Evolutionary conservation across 257 asterid species (phyloP), one percentile per base, ranked within the genome.

Genomic region (Agastache rugosa): DNA sequence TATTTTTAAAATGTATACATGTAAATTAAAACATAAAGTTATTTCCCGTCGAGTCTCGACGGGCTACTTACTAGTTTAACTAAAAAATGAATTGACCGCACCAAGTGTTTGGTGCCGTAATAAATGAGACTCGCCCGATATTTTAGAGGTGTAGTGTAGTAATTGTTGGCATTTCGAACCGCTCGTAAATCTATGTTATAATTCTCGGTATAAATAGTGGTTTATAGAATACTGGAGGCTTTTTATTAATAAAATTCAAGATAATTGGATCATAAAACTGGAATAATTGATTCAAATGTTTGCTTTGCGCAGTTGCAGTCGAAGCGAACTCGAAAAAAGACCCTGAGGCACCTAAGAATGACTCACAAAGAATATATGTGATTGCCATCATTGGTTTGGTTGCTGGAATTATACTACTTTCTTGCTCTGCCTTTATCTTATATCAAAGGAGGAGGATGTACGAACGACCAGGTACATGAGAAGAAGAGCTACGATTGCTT

Each of bases 391-490:
- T 55, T 59, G 69, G 67, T 35, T 10, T 69, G 15, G 64, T 77
- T 37, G 73, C 71, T 62, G 86, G 79, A 29, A 59, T 73, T 22
- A 51, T 73, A 39, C 54, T 80, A 15, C 42, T 60, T n/a, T 61
- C 77, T 27, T 41, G 61, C 87, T 27, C 45, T 47, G 37, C 73
- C 75, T 77, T 50, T 67, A 25, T 81, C 35, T 62, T 85, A 34
- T 79, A 73, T 45, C 42, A 63, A 69, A 80, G 63, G 37, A 74
- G 75, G 62, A 73, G 74, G 66, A 41, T 29, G 58, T 69, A 75
- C 8, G 55, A 50, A 47, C 51, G 35, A 48, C 7, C 19, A 64
- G 84, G 89, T 45, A 61, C 44, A 9, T 4, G 19, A 3, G 47
- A 14, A 44, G 0, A 23, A 55, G 35, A 27, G 16, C 23, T 25